Evolutionary conservation across 2,329 filamentous ascomycete genomes (phyloP), one percentile per base, ranked within the genome.

Genomic region (Colletotrichum falcatum): DNA sequence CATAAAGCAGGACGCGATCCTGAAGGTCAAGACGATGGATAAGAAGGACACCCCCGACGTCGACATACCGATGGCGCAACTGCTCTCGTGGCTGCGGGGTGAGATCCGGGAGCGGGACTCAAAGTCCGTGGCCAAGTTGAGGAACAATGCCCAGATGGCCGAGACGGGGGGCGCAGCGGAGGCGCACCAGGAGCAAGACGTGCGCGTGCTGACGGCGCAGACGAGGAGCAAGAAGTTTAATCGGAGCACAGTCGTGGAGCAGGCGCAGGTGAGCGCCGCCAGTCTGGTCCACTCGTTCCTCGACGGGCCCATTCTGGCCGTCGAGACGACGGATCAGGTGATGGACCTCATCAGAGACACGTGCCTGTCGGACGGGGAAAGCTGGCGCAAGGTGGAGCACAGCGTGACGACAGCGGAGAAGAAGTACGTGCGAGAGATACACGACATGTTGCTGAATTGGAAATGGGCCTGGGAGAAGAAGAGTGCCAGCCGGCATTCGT

Each of bases 171-270:
- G 61, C 44, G 62, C 73, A 60, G 74, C 74, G 6, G 75, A 81
- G n/a, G 76, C 75, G 54, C 77, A 79, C 33, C 82, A 86, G 65
- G 87, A 90, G 69, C 91, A 92, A 74, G 92, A 95, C 66, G 94
- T 98, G 55, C 91, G 92, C 71, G 91, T 98, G n/a, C 86, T 98
- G 5, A 88, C 94, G 7, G 90, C 93, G 1, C 91, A 93, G 67
- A 95, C 94, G 60, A 90, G 91, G 75, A 94, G 91, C 80, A 98
- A 97, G 81, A 98, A 98, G 83, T 93, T 92, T 73, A 98, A 97
- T 81, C 90, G 95, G 63, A 90, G 91, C 77, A 91, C 91, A 35
- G 94, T 98, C 60, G 91, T 98, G 58, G 94, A 97, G 78, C 92
- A 95, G 74, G 91, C 91, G 72, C 89, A 89, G 80, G 79, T 78